These are phyloP conservation scores for Ilyonectria robusta DNA, from an alignment of 2,329 filamentous ascomycete species.

Conservation along the genomic window DNA sequence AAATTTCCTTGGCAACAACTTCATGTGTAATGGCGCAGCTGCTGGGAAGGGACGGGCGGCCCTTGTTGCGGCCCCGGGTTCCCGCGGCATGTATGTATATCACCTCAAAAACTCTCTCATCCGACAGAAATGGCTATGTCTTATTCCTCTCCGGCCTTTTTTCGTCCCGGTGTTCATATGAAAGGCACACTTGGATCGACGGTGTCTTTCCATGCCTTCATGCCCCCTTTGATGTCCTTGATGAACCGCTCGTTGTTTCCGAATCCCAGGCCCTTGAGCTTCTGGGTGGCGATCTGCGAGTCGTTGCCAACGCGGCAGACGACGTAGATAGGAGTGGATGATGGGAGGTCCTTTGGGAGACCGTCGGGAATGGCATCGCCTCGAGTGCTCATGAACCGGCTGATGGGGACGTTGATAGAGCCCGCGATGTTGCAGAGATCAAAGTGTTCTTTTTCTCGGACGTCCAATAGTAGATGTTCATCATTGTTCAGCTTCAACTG, in stretches of 20 bases:
- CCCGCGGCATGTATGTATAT: conserved; percentile 47
- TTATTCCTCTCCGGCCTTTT: conserved; percentile 23
- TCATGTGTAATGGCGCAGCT: conserved; percentile 44
- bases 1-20: conserved; percentile 20
- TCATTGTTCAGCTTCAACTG: conserved; percentile 37
- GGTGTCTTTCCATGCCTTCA: conserved; percentile 79
- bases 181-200: conserved; percentile 74
- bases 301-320: conserved; percentile 85
- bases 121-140: conserved; percentile 32
- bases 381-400: conserved; percentile 70
- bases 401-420: conserved; percentile 78
- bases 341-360: conserved; percentile 56
- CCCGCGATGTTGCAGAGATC: conserved; percentile 83
- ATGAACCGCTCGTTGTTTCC: conserved; percentile 69
- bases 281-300: conserved; percentile 78
- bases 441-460: conserved; percentile 88
- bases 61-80: conserved; percentile 33
- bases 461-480: conserved; percentile 79
- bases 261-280: conserved; percentile 74
- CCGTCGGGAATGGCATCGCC: conserved; percentile 49
- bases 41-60: conserved; percentile 34
- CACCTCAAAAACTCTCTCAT: conserved; percentile 45
- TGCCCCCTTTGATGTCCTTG: conserved; percentile 79
- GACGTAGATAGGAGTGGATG: conserved; percentile 74
- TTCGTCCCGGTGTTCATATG: conserved; percentile 53